Conservation (phyloP, 768 basidiomycete genomes). For the Psilocybe azurescens region DNA sequence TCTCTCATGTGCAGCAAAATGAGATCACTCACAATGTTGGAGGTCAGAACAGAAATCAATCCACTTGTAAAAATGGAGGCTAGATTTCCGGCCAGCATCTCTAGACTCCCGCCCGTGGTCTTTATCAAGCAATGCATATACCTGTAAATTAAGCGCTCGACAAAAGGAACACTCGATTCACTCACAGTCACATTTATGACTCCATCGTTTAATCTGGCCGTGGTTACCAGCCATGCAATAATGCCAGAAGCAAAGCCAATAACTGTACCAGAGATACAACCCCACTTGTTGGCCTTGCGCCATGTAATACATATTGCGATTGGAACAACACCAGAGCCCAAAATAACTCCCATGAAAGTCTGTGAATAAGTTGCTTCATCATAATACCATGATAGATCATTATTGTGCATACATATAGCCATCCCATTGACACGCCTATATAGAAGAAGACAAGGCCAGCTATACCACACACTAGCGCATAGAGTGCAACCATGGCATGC, state of each 20-base stretch:
- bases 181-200: constrained; percentile 66
- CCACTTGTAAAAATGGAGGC: constrained; percentile 82
- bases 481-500: constrained; percentile 65
- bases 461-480: constrained; percentile 81
- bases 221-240: constrained; percentile 86
- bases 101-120: constrained; percentile 15
- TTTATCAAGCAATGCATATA: not conserved
- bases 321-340: constrained; percentile 86
- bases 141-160: not conserved
- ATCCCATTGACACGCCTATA: constrained; percentile 92
- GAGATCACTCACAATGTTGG: constrained; percentile 59
- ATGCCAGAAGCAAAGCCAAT: constrained; percentile 73
- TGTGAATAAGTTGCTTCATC: constrained; percentile 25
- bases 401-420: constrained; percentile 73
- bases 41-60: constrained; percentile 69
- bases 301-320: constrained; percentile 88
- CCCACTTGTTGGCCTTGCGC: constrained; percentile 85
- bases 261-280: constrained; percentile 78
- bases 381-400: too few species aligned
- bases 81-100: constrained; percentile 90
- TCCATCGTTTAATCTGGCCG: constrained; percentile 69
- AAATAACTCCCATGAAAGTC: constrained; percentile 89
- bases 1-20: not conserved
- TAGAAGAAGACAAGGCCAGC: constrained; percentile 87
- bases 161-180: not conserved